Conservation (phyloP, 2,329 filamentous ascomycete genomes). For the Neonectria punicea region DNA sequence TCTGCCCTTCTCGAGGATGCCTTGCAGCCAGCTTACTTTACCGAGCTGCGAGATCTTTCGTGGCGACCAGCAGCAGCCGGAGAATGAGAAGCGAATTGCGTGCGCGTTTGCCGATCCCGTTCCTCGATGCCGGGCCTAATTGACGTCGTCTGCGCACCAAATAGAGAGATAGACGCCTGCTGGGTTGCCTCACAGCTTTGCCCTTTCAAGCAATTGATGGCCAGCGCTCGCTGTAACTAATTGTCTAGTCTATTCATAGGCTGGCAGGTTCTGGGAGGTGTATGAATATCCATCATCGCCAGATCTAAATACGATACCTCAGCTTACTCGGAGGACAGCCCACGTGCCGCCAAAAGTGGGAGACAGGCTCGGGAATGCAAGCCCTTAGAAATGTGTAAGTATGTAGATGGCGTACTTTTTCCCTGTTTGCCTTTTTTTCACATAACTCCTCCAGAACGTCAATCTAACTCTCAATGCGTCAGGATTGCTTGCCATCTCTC, state of each 20-base stretch:
- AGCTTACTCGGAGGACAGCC: background rate
- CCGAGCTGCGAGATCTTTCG: constrained; percentile 26
- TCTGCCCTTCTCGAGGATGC: constrained; percentile 20
- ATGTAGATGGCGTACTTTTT: background rate
- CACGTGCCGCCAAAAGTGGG: background rate
- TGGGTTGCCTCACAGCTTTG: background rate
- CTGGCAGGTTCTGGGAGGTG: background rate
- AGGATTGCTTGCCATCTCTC: background rate
- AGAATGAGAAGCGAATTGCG: constrained; percentile 23
- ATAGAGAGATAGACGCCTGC: background rate
- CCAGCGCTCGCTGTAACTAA: too few relatives aligned
- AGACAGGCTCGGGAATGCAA: background rate
- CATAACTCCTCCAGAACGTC: background rate
- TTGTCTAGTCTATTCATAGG: too few relatives aligned
- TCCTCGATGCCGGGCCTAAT: constrained; percentile 16
- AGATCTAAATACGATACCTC: background rate
- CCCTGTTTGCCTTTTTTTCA: background rate
- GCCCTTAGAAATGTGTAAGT: background rate
- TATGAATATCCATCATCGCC: background rate
- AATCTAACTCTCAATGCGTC: background rate
- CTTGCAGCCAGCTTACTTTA: constrained; percentile 28
- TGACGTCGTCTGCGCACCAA: constrained; percentile 1
- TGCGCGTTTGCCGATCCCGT: constrained; percentile 25
- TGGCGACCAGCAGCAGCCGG: constrained; percentile 12
- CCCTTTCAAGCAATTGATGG: too few relatives aligned